Evolutionary conservation across 192 early-diverging fungal species (phyloP).

Genomic region (Coemansia asiatica): DNA sequence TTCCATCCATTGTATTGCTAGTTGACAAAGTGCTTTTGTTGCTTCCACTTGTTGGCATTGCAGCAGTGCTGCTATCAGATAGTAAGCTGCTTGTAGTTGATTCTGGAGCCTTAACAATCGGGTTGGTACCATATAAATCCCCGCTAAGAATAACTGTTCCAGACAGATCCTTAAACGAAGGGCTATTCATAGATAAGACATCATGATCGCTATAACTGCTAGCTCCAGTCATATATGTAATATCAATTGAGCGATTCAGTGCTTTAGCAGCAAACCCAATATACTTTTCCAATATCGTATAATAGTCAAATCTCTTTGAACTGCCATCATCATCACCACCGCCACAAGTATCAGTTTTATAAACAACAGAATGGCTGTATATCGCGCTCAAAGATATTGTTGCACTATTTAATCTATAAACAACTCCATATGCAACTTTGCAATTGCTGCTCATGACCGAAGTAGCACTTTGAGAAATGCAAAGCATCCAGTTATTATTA

Average conservation of each 20-base stretch:
- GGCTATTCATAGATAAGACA: not conserved
- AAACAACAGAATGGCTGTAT: constrained; percentile 9
- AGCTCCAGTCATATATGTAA: not conserved
- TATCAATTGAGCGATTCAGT: not conserved
- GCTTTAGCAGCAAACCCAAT: not conserved
- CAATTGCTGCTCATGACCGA: not conserved
- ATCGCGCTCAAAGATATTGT: not conserved
- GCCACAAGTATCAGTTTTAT: not conserved
- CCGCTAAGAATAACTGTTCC: not conserved
- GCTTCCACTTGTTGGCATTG: not conserved
- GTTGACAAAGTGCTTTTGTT: not conserved
- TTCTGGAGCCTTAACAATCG: not conserved
- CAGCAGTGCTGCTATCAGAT: not conserved
- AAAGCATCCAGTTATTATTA: not conserved
- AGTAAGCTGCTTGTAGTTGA: not conserved
- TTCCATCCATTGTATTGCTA: not conserved
- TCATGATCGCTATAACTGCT: not conserved
- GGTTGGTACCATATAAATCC: not conserved
- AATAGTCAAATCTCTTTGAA: not conserved
- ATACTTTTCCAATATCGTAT: constrained; percentile 3
- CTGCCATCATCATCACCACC: no score
- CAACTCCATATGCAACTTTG: not conserved
- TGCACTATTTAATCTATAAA: not conserved
- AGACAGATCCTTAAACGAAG: not conserved
- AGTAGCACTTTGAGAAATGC: not conserved